phyloP scores from a whole-genome alignment of 805 yeast genomes.

The Grigorovia jiainica region DNA sequence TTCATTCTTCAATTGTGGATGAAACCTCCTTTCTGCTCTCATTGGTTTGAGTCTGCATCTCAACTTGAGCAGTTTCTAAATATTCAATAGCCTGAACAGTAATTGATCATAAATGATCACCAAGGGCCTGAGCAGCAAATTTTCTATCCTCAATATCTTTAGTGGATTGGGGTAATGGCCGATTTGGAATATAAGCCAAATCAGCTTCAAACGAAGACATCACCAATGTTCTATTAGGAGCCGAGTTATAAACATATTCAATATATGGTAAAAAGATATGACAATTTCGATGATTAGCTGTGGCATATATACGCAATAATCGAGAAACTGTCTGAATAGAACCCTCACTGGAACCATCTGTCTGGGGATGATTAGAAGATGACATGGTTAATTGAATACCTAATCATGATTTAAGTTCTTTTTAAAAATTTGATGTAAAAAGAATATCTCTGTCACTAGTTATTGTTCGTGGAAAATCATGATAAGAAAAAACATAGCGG shows the following conservation, averaged over 20 bases:
- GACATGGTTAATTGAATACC: conserved; percentile 1
- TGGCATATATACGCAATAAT: background rate
- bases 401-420: conserved; percentile 3
- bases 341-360: conserved; percentile 6
- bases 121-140: background rate
- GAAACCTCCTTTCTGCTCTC: background rate
- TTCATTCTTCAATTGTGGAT: conserved; percentile 2
- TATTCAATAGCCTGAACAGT: background rate
- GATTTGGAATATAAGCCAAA: conserved; percentile 7
- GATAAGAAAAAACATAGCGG: conserved; percentile 8
- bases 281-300: conserved; percentile 2
- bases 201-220: conserved; percentile 6
- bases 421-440: background rate
- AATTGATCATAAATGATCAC: background rate
- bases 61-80: background rate
- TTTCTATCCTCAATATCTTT: background rate
- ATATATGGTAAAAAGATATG: conserved; percentile 3
- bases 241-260: conserved; percentile 6
- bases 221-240: background rate
- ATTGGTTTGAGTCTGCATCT: conserved; percentile 2
- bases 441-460: conserved; percentile 3
- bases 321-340: background rate
- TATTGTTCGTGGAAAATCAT: conserved; percentile 10
- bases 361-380: conserved; percentile 1
- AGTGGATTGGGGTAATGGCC: conserved; percentile 1